Percentiles rank a stretch among this genome's conserved stretches.
phyloP scores from a whole-genome alignment of 2,329 filamentous ascomycete species.

The Fusarium piperis region DNA sequence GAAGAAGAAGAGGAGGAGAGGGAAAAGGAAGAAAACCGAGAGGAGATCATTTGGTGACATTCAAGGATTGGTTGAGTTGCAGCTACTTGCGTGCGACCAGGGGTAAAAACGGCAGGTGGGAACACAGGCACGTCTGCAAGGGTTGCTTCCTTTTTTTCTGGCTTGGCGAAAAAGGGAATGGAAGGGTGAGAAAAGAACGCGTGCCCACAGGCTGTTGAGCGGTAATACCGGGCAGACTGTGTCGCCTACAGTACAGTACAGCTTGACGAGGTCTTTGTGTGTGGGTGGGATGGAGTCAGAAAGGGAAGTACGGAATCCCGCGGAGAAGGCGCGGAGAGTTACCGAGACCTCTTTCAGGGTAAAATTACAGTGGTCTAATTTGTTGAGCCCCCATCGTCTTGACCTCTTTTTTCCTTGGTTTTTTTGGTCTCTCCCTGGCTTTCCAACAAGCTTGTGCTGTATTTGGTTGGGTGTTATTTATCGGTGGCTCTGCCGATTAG shows the following conservation, averaged over 20 bases:
- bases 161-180: neutral
- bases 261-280: neutral
- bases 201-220: neutral
- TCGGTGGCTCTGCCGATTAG: neutral
- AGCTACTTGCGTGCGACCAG: neutral
- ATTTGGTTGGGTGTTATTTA: neutral
- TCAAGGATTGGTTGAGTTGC: slow-evolving; percentile 12
- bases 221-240: neutral
- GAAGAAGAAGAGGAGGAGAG: slow-evolving; percentile 12
- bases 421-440: neutral
- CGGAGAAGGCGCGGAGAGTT: slow-evolving; percentile 19
- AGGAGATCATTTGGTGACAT: slow-evolving; percentile 40
- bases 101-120: slow-evolving; percentile 12
- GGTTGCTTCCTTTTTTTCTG: neutral
- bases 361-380: slow-evolving; percentile 10
- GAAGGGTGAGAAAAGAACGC: neutral
- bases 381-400: slow-evolving; percentile 18
- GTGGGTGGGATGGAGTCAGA: neutral
- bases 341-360: slow-evolving; percentile 13
- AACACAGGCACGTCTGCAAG: slow-evolving; percentile 22
- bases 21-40: slow-evolving; percentile 31
- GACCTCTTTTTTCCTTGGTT: neutral
- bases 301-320: neutral
- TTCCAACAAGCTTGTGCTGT: neutral
- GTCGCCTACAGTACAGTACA: neutral